Evolutionary conservation across 140 eudicot genomes (phyloP).

Genomic region (Bidens hawaiensis): DNA sequence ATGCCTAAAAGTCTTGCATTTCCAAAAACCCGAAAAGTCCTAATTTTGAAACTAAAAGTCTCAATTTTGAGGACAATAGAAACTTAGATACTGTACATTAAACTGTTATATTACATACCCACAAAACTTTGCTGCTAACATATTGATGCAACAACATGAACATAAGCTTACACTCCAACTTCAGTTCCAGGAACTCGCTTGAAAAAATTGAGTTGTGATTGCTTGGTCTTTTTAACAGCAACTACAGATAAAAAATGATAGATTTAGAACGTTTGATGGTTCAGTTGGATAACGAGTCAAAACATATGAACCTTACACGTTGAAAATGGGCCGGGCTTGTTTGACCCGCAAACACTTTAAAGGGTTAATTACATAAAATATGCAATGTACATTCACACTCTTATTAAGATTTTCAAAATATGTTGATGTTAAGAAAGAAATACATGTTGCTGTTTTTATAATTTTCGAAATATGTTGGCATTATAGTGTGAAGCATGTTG

Average conservation of each 20-base stretch:
- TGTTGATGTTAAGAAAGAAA: too few species aligned
- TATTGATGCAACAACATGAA: constrained; percentile 12
- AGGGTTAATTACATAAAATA: too few species aligned
- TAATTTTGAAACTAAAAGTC: not conserved
- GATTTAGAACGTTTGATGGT: not conserved
- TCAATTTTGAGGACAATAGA: not conserved
- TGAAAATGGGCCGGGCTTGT: not conserved
- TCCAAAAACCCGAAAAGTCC: not conserved
- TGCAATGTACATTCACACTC: not conserved
- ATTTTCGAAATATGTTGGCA: too few species aligned
- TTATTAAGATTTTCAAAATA: too few species aligned
- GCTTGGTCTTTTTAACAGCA: constrained; percentile 49
- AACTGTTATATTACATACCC: not conserved
- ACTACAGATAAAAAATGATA: constrained; percentile 18
- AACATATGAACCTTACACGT: not conserved
- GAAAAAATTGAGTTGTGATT: constrained; percentile 50
- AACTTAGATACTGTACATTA: constrained; percentile 7
- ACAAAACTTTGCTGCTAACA: not conserved
- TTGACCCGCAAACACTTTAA: too few species aligned
- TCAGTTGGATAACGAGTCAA: too few species aligned
- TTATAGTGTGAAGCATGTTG: too few species aligned
- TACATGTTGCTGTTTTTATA: too few species aligned
- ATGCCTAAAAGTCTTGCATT: not conserved
- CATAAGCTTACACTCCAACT: constrained; percentile 19
- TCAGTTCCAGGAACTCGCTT: constrained; percentile 36